Evolutionary conservation across 2,329 filamentous ascomycete species (phyloP), one percentile per base, ranked within the genome.

Genomic region (Aspergillus sp.): DNA sequence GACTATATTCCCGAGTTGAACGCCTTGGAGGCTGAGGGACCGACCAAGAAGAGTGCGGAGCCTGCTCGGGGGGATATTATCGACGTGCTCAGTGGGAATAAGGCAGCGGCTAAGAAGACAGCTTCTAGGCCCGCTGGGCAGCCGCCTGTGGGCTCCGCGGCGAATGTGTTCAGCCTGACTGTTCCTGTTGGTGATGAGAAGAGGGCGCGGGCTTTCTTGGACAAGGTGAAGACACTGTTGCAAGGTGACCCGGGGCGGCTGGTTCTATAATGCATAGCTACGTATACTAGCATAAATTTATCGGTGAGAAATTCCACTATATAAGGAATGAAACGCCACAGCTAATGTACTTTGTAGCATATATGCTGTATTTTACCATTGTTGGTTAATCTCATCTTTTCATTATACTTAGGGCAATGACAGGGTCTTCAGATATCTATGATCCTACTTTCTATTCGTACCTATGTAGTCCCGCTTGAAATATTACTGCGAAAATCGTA

Each of bases 101-200:
- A 22, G 19, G 10, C 6, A 6, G 49, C 58, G 32, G 38, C 34
- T 37, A 57, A 52, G 49, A 52, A 58, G 53, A 40, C 48, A 13
- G 51, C 45, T 31, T 54, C 47, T 15, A 32, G 41, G 4, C 37
- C 47, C 39, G 4, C 40, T 40, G 40, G 42, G 3, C 36, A 49
- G 24, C 67, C 69, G 4, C 50, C 74, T 8, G 69, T 44, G 4
- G 48, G 41, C 19, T 53, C 66, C 3, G 74, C 78, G 10, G 64
- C 75, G 34, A 93, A 93, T 55, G 66, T 88, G 1, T 93, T 96
- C 56, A 89, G 78, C 49, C 66, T 98, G 32, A 79, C 70, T 16
- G 88, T 93, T 13, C 78, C 81, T 24, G 77, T 74, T 61, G 75
- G 74, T 6, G 91, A 98, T 58, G 82, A 88, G 71, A 75, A 79